These are phyloP conservation scores for Scenedesmus sp. DNA, from an alignment of 163 green algal genomes.

Conservation along the genomic window DNA sequence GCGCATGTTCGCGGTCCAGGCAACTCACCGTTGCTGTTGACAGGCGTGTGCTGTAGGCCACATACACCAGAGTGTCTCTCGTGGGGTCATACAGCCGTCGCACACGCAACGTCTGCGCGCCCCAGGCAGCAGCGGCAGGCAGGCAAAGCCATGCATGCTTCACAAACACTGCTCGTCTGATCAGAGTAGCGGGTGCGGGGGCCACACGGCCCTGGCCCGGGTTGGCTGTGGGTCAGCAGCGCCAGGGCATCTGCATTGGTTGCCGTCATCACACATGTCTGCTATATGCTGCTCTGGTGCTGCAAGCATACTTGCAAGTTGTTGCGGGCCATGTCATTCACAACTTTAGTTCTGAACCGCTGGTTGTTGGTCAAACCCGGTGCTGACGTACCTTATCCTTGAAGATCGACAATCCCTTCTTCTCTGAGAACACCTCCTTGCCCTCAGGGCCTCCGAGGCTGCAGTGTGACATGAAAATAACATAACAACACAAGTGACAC, in stretches of 20 bases:
- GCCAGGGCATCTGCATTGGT: background rate
- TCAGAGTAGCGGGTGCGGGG: too few species aligned
- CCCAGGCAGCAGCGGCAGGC: background rate
- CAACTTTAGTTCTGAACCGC: too few species aligned
- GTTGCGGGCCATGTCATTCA: too few species aligned
- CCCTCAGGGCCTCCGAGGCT: constrained; percentile 59
- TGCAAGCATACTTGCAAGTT: background rate
- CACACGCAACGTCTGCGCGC: constrained; percentile 79
- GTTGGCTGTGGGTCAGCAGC: too few species aligned
- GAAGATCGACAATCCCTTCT: constrained; percentile 80
- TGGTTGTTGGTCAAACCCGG: too few species aligned
- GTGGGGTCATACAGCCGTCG: constrained; percentile 81
- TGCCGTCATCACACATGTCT: background rate
- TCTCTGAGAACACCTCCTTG: constrained; percentile 81
- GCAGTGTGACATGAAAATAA: background rate
- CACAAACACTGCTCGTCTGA: too few species aligned
- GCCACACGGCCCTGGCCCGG: too few species aligned
- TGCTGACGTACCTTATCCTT: constrained; percentile 75
- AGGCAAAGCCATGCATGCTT: too few species aligned
- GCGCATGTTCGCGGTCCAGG: background rate
- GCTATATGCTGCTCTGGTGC: background rate
- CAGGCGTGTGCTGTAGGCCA: constrained; percentile 80
- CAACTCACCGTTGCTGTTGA: constrained; percentile 52
- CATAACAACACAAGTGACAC: background rate
- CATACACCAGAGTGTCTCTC: constrained; percentile 75